Evolutionary conservation across 768 basidiomycete species (phyloP).

Genomic region (Xanthoconium stramineum): DNA sequence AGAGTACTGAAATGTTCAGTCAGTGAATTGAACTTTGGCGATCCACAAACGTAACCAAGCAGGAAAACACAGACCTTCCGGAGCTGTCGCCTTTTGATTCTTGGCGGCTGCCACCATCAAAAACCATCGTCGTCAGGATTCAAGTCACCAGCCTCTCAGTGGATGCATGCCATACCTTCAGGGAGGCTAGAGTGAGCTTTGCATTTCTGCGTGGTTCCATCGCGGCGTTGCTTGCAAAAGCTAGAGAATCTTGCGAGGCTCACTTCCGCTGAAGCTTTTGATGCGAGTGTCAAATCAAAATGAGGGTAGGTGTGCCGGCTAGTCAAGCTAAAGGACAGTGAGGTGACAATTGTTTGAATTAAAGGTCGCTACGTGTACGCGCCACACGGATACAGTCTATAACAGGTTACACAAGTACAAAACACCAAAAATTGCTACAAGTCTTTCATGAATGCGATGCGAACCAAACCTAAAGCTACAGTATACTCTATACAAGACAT

Average conservation of each 20-base stretch:
- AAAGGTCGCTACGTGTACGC: not conserved
- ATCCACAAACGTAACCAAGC: not conserved
- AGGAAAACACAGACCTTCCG: slow-evolving; percentile 41
- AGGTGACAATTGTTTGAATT: not conserved
- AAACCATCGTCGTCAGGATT: not conserved
- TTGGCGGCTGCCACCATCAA: slow-evolving; percentile 33
- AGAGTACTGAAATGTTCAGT: slow-evolving; percentile 54
- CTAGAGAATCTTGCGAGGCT: not conserved
- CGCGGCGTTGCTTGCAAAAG: not conserved
- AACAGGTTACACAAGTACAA: slow-evolving; percentile 2
- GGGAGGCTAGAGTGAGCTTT: slow-evolving; percentile 14
- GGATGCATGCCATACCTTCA: slow-evolving; percentile 24
- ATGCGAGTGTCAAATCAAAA: not conserved
- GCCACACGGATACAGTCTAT: not conserved
- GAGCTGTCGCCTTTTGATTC: slow-evolving; percentile 49
- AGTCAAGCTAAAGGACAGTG: not conserved
- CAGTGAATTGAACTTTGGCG: not conserved
- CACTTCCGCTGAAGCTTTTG: not conserved
- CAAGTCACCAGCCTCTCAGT: not conserved
- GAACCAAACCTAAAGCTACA: slow-evolving; percentile 10
- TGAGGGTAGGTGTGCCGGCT: not conserved
- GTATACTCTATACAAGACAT: slow-evolving; percentile 11
- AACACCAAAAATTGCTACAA: slow-evolving; percentile 3
- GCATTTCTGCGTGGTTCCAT: slow-evolving; percentile 26
- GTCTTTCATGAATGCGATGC: not conserved